Evolutionary conservation across 1,284 basidiomycete species (phyloP).

Genomic region (Thecaphora thlaspeos): DNA sequence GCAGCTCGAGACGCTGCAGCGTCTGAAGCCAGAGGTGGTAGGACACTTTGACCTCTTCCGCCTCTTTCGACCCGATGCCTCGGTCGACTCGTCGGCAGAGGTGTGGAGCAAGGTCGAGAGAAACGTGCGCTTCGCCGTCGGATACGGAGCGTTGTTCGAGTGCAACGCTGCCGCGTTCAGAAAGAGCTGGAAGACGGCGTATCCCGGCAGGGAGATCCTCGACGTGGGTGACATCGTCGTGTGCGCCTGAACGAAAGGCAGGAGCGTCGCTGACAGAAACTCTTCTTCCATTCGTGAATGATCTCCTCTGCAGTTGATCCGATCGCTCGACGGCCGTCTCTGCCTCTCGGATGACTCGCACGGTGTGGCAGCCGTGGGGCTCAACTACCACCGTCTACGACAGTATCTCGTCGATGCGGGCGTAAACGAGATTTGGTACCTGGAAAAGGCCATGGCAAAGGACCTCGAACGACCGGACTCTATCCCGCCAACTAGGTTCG

Average conservation of each 20-base stretch:
- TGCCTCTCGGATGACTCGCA: slow-evolving; percentile 95
- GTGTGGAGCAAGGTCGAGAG: slow-evolving; percentile 68
- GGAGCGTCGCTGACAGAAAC: no score
- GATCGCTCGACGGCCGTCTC: slow-evolving; percentile 69
- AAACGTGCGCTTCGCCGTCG: slow-evolving; percentile 73
- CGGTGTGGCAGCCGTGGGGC: slow-evolving; percentile 79
- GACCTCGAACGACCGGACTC: no score
- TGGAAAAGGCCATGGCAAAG: slow-evolving; percentile 46
- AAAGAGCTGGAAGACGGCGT: slow-evolving; percentile 81
- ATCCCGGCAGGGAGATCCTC: slow-evolving; percentile 77
- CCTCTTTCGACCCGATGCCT: slow-evolving; percentile 29
- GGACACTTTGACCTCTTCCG: slow-evolving; percentile 76
- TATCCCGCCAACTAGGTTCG: slow-evolving; percentile 10
- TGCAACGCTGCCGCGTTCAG: slow-evolving; percentile 87
- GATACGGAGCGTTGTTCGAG: slow-evolving; percentile 90
- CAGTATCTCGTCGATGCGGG: slow-evolving; percentile 69
- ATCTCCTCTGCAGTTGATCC: slow-evolving; percentile 65
- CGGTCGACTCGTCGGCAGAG: slow-evolving; percentile 1
- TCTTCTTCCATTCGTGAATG: no score
- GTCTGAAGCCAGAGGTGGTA: slow-evolving; percentile 80
- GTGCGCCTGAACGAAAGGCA: no score
- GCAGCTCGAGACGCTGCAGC: slow-evolving; percentile 50
- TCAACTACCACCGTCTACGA: slow-evolving; percentile 73
- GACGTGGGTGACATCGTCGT: slow-evolving; percentile 61
- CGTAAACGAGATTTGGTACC: slow-evolving; percentile 72